phyloP scores from a whole-genome alignment of 2,329 filamentous ascomycete genomes.

The Neodidymelliopsis sp. region DNA sequence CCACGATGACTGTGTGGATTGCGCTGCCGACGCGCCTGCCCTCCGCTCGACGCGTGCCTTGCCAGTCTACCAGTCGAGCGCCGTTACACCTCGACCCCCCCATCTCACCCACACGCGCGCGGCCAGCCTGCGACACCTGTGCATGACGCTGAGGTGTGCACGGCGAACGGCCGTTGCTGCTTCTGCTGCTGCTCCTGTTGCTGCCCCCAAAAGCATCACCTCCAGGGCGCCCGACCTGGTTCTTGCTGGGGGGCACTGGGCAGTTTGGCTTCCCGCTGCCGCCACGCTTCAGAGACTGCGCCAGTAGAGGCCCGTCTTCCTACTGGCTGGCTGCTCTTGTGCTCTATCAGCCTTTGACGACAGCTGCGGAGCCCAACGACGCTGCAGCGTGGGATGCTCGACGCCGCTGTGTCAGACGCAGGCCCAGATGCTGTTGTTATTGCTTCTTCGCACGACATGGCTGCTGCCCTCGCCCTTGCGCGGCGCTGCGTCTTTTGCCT shows the following conservation, averaged over 20 bases:
- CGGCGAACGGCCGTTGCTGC: too few relatives aligned
- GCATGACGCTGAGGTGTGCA: too few relatives aligned
- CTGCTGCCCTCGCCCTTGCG: not conserved
- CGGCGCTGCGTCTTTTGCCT: not conserved
- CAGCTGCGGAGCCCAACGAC: conserved; percentile 20
- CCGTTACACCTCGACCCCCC: conserved; percentile 1
- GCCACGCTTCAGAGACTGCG: conserved; percentile 23
- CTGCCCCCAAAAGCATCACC: too few relatives aligned
- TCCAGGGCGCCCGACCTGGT: too few relatives aligned
- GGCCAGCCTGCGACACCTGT: conserved; percentile 3
- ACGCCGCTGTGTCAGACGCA: conserved; percentile 9
- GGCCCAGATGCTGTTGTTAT: conserved; percentile 13
- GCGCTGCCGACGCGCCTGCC: conserved; percentile 1
- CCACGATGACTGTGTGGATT: not conserved
- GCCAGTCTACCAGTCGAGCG: not conserved
- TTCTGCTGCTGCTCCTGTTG: too few relatives aligned
- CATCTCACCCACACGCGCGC: conserved; percentile 6
- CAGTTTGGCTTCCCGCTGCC: conserved; percentile 30
- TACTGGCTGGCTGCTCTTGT: conserved; percentile 23
- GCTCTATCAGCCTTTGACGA: conserved; percentile 22
- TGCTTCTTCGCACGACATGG: conserved; percentile 17
- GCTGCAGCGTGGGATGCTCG: conserved; percentile 25
- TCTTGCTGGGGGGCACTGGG: too few relatives aligned
- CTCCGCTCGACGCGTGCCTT: conserved; percentile 8
- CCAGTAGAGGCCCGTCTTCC: conserved; percentile 19